Conservation (phyloP, 495 filamentous ascomycete genomes). For the Amniculicola lignicola region DNA sequence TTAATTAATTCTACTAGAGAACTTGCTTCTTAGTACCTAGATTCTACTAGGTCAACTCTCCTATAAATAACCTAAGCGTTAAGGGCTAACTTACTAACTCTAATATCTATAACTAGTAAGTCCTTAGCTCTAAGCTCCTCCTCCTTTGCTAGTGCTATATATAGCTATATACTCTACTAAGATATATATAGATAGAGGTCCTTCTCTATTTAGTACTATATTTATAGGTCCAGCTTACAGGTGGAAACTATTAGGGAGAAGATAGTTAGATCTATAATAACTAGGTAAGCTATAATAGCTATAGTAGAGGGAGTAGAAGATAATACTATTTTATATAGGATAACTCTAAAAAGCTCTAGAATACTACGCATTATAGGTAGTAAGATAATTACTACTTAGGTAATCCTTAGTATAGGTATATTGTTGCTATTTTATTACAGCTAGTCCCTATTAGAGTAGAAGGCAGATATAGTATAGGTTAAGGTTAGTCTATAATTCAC, state of each 20-base stretch:
- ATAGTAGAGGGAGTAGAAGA: neutral
- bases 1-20: conserved; percentile 34
- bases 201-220: conserved; percentile 36
- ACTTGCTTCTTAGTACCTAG: conserved; percentile 41
- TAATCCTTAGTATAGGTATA: neutral
- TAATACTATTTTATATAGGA: neutral
- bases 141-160: conserved; percentile 36
- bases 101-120: conserved; percentile 38
- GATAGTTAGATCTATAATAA: conserved; percentile 16
- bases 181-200: conserved; percentile 39
- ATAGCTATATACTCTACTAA: conserved; percentile 37
- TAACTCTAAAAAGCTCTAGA: neutral
- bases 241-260: conserved; percentile 15
- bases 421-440: neutral
- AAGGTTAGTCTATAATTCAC: no score
- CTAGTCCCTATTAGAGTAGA: no score
- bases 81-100: conserved; percentile 33
- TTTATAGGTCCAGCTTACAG: conserved; percentile 7
- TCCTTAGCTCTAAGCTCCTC: conserved; percentile 36
- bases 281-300: conserved; percentile 1
- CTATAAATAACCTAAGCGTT: conserved; percentile 35
- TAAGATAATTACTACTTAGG: neutral
- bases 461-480: neutral
- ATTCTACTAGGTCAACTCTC: conserved; percentile 42
- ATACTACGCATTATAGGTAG: neutral